Percentiles rank a stretch among this genome's conserved stretches.
These are phyloP conservation scores for Peribolospora kevripleyi DNA, from an alignment of 768 basidiomycete species.

Conservation along the genomic window DNA sequence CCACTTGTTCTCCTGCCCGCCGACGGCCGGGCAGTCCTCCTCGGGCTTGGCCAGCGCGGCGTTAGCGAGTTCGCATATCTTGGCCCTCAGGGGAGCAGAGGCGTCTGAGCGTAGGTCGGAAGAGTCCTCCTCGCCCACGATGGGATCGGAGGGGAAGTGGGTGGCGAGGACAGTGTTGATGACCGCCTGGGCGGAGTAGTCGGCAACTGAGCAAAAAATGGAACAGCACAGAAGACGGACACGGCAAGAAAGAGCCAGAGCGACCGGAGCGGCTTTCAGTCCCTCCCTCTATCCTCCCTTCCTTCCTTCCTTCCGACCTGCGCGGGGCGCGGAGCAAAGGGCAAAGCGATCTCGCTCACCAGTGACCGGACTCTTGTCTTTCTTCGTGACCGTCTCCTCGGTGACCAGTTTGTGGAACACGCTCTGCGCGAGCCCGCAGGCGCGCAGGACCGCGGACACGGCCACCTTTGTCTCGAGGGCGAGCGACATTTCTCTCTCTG, in stretches of 20 bases:
- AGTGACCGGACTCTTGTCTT: constrained; percentile 77
- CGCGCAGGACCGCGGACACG: constrained; percentile 61
- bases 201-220: constrained; percentile 39
- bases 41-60: constrained; percentile 39
- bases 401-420: constrained; percentile 69
- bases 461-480: constrained; percentile 55
- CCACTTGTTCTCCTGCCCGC: constrained; percentile 23
- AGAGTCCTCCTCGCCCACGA: constrained; percentile 90
- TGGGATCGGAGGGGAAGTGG: constrained; percentile 61
- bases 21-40: constrained; percentile 41
- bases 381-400: constrained; percentile 64
- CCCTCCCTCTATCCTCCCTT: too few species aligned
- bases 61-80: constrained; percentile 61
- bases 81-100: constrained; percentile 29
- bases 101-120: constrained; percentile 36
- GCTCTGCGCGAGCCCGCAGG: constrained; percentile 54
- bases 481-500: constrained; percentile 16
- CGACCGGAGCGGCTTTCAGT: too few species aligned
- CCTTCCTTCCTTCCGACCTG: too few species aligned
- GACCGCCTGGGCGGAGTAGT: constrained; percentile 80
- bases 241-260: too few species aligned
- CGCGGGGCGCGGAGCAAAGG: background rate
- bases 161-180: constrained; percentile 51
- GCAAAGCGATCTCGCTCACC: constrained; percentile 24
- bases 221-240: background rate